These are phyloP conservation scores for Aspergillus melleus DNA, from an alignment of 2,329 filamentous ascomycete genomes.

Conservation along the genomic window DNA sequence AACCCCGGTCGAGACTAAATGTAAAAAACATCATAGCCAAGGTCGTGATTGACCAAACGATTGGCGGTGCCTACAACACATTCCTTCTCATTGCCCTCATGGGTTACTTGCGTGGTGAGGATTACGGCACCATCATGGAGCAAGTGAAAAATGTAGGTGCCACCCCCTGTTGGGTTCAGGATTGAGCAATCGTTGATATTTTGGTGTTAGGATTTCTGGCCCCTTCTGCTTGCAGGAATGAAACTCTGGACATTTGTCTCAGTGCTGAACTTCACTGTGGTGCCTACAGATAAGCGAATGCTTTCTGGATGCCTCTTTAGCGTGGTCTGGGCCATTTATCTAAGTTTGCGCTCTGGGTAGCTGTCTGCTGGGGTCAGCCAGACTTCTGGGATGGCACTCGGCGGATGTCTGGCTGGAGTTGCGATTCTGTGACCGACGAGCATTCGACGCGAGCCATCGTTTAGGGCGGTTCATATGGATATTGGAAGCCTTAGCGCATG, in stretches of 20 bases:
- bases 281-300: slow-evolving; percentile 36
- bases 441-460: neutral
- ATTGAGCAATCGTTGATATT: slow-evolving; percentile 5
- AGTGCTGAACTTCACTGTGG: slow-evolving; percentile 38
- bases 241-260: slow-evolving; percentile 44
- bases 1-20: slow-evolving; percentile 23
- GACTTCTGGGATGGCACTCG: neutral
- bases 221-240: slow-evolving; percentile 38
- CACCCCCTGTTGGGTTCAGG: neutral
- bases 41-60: slow-evolving; percentile 58
- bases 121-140: slow-evolving; percentile 30
- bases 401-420: neutral
- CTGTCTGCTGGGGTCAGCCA: neutral
- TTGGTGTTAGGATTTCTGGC: slow-evolving; percentile 34
- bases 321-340: slow-evolving; percentile 41
- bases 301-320: slow-evolving; percentile 38
- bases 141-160: slow-evolving; percentile 36
- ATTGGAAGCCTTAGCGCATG: neutral
- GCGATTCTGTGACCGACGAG: neutral
- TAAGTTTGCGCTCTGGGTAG: slow-evolving; percentile 34
- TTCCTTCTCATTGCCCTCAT: slow-evolving; percentile 58
- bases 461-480: neutral
- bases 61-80: slow-evolving; percentile 59
- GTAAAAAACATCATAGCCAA: slow-evolving; percentile 49
- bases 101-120: slow-evolving; percentile 46